Percentiles rank a stretch among this genome's conserved stretches.
These are phyloP conservation scores for Eimeria sp. DNA, from an alignment of 169 alveolate species.

Conservation along the genomic window DNA sequence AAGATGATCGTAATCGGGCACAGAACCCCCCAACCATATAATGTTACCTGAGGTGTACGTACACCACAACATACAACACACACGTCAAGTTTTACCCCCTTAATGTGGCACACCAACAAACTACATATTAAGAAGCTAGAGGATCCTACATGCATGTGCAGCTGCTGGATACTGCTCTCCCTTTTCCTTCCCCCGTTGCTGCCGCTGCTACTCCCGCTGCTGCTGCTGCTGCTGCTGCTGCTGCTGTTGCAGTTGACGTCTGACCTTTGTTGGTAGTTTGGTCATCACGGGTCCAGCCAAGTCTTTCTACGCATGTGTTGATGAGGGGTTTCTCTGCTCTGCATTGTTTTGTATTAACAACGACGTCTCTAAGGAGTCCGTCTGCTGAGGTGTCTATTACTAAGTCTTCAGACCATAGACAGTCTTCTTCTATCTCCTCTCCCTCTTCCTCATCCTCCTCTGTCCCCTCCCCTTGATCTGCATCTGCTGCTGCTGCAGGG, in stretches of 20 bases:
- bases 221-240: slow-evolving; percentile 1
- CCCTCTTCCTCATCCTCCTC: not conserved
- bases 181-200: not conserved
- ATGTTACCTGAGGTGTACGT: slow-evolving; percentile 67
- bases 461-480: not conserved
- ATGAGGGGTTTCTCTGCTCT: slow-evolving; percentile 82
- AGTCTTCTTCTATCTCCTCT: not conserved
- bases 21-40: slow-evolving; percentile 82
- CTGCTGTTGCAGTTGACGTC: slow-evolving; percentile 14
- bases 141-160: too few species aligned
- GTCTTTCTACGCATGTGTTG: slow-evolving; percentile 78
- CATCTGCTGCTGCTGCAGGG: not conserved
- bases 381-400: not conserved
- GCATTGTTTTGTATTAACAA: slow-evolving; percentile 80
- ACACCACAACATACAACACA: not conserved
- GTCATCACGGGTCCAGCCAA: slow-evolving; percentile 81
- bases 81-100: too few species aligned
- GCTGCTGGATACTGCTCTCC: not conserved
- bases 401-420: not conserved
- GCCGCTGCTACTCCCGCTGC: not conserved
- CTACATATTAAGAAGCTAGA: not conserved
- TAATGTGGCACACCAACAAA: not conserved
- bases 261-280: slow-evolving; percentile 58
- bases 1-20: slow-evolving; percentile 83
- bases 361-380: slow-evolving; percentile 18